Evolutionary conservation across 179 eudicot genomes (phyloP).

Genomic region (Heliamphora pulchella): DNA sequence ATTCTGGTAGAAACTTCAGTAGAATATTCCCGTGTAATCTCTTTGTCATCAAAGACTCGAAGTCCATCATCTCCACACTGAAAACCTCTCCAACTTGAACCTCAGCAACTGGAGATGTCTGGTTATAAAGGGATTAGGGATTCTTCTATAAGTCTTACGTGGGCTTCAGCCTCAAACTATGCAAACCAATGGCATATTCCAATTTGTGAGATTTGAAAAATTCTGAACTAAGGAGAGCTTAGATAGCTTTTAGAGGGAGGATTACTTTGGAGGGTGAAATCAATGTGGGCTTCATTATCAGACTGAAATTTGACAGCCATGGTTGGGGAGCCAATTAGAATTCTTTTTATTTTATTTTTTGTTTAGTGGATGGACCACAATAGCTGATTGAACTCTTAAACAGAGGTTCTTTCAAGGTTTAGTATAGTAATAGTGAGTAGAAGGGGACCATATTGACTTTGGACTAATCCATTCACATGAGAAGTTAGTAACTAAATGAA

Average conservation of each 20-base stretch:
- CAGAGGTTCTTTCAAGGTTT: background rate
- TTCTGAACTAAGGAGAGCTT: background rate
- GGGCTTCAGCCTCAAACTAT: slow-evolving; percentile 42
- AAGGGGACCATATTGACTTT: background rate
- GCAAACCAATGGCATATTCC: slow-evolving; percentile 19
- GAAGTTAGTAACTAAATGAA: too few species aligned
- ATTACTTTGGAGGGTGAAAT: slow-evolving; percentile 1
- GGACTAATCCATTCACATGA: too few species aligned
- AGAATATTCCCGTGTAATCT: background rate
- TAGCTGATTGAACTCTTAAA: background rate
- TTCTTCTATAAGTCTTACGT: slow-evolving; percentile 38
- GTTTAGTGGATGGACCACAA: background rate
- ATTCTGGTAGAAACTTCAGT: background rate
- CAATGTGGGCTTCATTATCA: background rate
- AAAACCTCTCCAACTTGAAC: slow-evolving; percentile 40
- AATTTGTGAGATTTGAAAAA: background rate
- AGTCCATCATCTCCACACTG: background rate
- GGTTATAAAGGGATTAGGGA: slow-evolving; percentile 51
- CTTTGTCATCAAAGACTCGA: background rate
- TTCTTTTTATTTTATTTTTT: background rate
- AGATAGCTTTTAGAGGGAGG: background rate
- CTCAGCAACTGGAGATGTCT: slow-evolving; percentile 37
- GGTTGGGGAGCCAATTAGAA: too few species aligned
- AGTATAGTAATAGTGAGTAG: background rate
- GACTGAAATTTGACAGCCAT: background rate